These are phyloP conservation scores for Termitomyces titanicus DNA, from an alignment of 768 basidiomycete genomes.

Conservation along the genomic window DNA sequence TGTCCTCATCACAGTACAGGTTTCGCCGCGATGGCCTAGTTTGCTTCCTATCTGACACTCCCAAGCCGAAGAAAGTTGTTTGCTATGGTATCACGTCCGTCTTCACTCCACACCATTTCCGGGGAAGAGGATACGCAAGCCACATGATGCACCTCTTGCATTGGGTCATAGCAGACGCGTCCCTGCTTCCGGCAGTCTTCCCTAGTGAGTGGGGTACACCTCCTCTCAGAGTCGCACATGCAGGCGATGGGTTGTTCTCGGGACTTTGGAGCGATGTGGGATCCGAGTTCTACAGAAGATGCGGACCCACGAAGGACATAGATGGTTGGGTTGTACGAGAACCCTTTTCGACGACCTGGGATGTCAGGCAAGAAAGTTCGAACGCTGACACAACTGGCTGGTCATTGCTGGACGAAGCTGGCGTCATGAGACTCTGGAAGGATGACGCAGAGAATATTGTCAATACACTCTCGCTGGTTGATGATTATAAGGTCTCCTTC, in stretches of 20 bases:
- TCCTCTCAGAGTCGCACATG: slow-evolving; percentile 29
- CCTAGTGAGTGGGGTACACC: slow-evolving; percentile 41
- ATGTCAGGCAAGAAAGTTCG: slow-evolving; percentile 16
- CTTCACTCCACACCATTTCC: slow-evolving; percentile 46
- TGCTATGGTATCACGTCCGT: slow-evolving; percentile 57
- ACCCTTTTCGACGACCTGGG: slow-evolving; percentile 37
- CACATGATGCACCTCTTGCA: slow-evolving; percentile 68
- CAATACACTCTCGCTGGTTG: slow-evolving; percentile 2
- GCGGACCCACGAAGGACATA: slow-evolving; percentile 29
- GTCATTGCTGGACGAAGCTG: slow-evolving; percentile 34
- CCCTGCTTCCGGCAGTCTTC: slow-evolving; percentile 21
- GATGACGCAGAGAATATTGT: slow-evolving; percentile 34
- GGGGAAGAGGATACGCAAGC: slow-evolving; percentile 52
- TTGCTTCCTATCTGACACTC: slow-evolving; percentile 13
- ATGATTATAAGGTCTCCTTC: slow-evolving; percentile 19
- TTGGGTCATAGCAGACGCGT: slow-evolving; percentile 41
- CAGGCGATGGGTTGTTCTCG: slow-evolving; percentile 43
- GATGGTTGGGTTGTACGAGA: slow-evolving; percentile 43
- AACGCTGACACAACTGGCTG: slow-evolving; percentile 14
- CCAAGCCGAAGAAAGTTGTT: slow-evolving; percentile 25
- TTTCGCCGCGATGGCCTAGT: slow-evolving; percentile 29
- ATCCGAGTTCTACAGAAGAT: slow-evolving; percentile 36
- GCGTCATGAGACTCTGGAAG: slow-evolving; percentile 33
- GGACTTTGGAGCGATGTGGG: slow-evolving; percentile 54
- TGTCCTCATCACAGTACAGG: slow-evolving; percentile 14